These are phyloP conservation scores for Boletales sp. DNA, from an alignment of 768 basidiomycete species.

Conservation along the genomic window DNA sequence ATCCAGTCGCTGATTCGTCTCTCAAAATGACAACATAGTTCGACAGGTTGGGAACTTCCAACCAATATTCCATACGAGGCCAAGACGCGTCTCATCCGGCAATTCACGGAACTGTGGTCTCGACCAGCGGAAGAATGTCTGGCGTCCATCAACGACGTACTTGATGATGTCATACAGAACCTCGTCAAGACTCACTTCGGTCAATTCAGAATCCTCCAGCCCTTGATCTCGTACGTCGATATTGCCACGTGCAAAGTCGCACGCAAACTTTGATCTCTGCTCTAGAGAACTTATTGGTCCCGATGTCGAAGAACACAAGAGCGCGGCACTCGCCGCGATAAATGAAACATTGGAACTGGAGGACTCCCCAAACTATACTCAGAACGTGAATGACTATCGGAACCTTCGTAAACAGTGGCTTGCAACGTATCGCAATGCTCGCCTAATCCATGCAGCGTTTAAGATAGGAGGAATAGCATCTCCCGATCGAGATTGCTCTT, in stretches of 20 bases:
- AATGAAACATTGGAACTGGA: conserved; percentile 38
- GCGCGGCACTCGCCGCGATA: conserved; percentile 23
- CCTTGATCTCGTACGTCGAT: conserved; percentile 33
- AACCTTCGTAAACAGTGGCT: conserved; percentile 24
- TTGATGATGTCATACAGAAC: conserved; percentile 27
- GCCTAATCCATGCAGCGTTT: background rate
- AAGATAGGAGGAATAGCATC: too few relatives aligned
- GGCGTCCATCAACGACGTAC: conserved; percentile 27
- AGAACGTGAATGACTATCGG: conserved; percentile 25
- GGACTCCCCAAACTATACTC: conserved; percentile 36
- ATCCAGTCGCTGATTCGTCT: background rate
- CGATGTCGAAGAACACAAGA: conserved; percentile 29
- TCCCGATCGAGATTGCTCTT: too few relatives aligned
- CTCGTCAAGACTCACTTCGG: conserved; percentile 37
- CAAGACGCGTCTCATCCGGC: conserved; percentile 34
- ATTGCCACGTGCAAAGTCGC: background rate
- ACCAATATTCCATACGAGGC: conserved; percentile 40
- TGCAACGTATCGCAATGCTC: conserved; percentile 19
- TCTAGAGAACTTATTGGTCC: conserved; percentile 25
- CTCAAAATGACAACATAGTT: conserved; percentile 23
- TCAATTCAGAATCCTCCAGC: conserved; percentile 35
- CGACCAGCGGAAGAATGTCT: conserved; percentile 35
- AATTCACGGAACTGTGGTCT: conserved; percentile 36
- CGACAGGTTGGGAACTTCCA: conserved; percentile 42
- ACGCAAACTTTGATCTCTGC: background rate